These are phyloP conservation scores for Microcyclosporella mali DNA, from an alignment of 2,329 filamentous ascomycete genomes.

Conservation along the genomic window DNA sequence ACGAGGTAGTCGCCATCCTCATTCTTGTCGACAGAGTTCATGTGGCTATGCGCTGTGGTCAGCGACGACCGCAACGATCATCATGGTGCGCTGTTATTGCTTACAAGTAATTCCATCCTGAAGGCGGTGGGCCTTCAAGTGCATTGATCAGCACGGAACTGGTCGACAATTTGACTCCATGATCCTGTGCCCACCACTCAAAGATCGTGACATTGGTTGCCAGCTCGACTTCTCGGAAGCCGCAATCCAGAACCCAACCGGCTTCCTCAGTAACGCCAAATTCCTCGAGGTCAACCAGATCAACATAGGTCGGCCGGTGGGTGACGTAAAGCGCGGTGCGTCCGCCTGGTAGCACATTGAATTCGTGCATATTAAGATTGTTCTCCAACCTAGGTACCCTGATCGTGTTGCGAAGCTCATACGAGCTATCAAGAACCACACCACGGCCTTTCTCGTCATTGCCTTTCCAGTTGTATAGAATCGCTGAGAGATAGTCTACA, in stretches of 20 bases:
- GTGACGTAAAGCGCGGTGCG: slow-evolving; percentile 24
- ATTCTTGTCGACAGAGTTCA: slow-evolving; percentile 37
- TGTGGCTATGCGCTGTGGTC: slow-evolving; percentile 20
- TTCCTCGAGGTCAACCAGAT: not conserved
- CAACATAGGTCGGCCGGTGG: not conserved
- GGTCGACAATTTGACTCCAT: slow-evolving; percentile 15
- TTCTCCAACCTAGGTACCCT: not conserved
- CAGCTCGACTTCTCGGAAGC: slow-evolving; percentile 29
- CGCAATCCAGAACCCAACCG: slow-evolving; percentile 7
- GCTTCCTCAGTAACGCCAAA: not conserved
- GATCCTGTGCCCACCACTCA: slow-evolving; percentile 32
- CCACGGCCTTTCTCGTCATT: slow-evolving; percentile 5
- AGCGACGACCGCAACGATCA: not conserved
- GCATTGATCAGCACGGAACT: slow-evolving; percentile 28
- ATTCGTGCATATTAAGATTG: slow-evolving; percentile 34
- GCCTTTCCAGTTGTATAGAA: slow-evolving; percentile 1
- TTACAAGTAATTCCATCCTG: slow-evolving; percentile 14
- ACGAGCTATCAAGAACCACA: slow-evolving; percentile 6
- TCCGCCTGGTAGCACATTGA: slow-evolving; percentile 32
- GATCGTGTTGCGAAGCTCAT: not conserved
- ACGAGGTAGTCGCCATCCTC: slow-evolving; percentile 34
- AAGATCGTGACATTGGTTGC: slow-evolving; percentile 29
- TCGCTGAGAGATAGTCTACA: slow-evolving; percentile 3
- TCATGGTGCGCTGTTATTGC: not conserved
- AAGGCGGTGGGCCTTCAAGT: not conserved